Conservation (phyloP, 2,329 filamentous ascomycete species). For the Purpureocillium takamizusanense region DNA sequence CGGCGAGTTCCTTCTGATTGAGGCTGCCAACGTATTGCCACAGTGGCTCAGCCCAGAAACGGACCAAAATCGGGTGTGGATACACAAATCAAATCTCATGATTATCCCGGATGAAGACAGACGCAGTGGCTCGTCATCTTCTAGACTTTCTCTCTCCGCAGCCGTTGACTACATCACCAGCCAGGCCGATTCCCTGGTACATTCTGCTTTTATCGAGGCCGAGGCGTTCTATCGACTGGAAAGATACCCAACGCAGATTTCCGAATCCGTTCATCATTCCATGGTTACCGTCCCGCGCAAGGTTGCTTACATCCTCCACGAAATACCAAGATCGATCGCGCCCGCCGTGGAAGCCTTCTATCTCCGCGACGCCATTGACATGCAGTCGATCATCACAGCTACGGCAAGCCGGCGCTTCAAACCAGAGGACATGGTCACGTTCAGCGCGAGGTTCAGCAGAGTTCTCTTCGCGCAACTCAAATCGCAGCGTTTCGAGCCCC, state of each 20-base stretch:
- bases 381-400: slow-evolving; percentile 57
- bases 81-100: slow-evolving; percentile 65
- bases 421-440: slow-evolving; percentile 68
- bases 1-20: slow-evolving; percentile 90
- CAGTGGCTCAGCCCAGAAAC: slow-evolving; percentile 89
- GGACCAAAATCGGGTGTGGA: slow-evolving; percentile 82
- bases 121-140: slow-evolving; percentile 1
- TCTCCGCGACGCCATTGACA: slow-evolving; percentile 68
- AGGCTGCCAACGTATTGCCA: slow-evolving; percentile 81
- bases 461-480: slow-evolving; percentile 85
- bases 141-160: slow-evolving; percentile 51
- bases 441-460: slow-evolving; percentile 76
- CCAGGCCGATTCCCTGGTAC: slow-evolving; percentile 50
- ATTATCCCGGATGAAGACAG: slow-evolving; percentile 50
- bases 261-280: slow-evolving; percentile 66
- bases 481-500: slow-evolving; percentile 71
- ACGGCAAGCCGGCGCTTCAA: slow-evolving; percentile 53
- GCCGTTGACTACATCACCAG: slow-evolving; percentile 50
- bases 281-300: slow-evolving; percentile 69
- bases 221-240: slow-evolving; percentile 86
- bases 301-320: slow-evolving; percentile 69
- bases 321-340: slow-evolving; percentile 66
- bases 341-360: slow-evolving; percentile 89
- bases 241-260: slow-evolving; percentile 73
- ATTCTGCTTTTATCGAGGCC: slow-evolving; percentile 67